Evolutionary conservation across 768 basidiomycete species (phyloP).

Genomic region (Lactarius psammicola): DNA sequence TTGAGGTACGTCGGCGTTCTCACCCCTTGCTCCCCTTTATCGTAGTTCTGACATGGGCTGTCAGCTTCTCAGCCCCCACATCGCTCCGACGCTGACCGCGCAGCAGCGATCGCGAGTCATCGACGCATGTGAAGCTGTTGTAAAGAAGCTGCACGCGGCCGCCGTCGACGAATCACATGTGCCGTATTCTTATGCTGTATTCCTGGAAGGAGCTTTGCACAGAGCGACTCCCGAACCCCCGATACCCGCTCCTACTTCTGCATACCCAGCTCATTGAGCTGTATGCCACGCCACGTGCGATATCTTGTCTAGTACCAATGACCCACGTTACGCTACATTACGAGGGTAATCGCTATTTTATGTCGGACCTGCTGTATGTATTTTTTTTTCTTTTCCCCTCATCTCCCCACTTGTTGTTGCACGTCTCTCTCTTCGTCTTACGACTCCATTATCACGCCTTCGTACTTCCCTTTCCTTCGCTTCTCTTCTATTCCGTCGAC

Average conservation of each 20-base stretch:
- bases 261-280: conserved; percentile 36
- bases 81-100: conserved; percentile 9
- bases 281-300: neutral
- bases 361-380: conserved; percentile 6
- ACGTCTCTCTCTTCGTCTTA: neutral
- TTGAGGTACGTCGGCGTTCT: conserved; percentile 19
- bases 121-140: neutral
- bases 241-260: conserved; percentile 35
- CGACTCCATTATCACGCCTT: neutral
- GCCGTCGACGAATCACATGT: conserved; percentile 23
- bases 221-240: conserved; percentile 17
- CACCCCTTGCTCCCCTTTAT: conserved; percentile 18
- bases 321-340: neutral
- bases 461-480: neutral
- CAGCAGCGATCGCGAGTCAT: conserved; percentile 17
- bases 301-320: conserved; percentile 6
- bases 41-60: neutral
- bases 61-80: conserved; percentile 26
- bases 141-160: conserved; percentile 4
- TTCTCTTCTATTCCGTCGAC: neutral
- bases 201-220: conserved; percentile 21
- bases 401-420: no score
- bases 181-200: conserved; percentile 21
- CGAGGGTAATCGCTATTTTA: conserved; percentile 9
- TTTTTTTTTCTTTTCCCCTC: neutral